phyloP scores from a whole-genome alignment of 2,329 filamentous ascomycete genomes.

The Orbilia quercus region DNA sequence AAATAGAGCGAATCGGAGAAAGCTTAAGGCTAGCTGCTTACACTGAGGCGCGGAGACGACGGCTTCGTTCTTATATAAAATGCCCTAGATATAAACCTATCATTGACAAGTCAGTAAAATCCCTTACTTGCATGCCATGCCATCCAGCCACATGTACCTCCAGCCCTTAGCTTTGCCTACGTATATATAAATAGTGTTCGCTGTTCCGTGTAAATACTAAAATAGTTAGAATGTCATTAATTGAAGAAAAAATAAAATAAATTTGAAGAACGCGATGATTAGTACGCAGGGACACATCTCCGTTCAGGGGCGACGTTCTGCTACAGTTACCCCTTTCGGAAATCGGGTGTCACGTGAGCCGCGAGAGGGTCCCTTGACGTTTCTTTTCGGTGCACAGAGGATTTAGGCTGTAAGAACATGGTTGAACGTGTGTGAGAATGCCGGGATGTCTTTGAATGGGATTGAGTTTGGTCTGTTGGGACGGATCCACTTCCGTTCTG shows the following conservation, averaged over 20 bases:
- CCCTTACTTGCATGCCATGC: background rate
- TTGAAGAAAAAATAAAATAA: background rate
- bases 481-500: no score
- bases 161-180: no score
- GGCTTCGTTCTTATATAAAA: background rate
- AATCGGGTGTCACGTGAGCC: conserved; percentile 27
- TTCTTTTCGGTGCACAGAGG: no score
- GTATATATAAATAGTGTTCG: no score
- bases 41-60: background rate
- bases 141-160: conserved; percentile 34
- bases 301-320: conserved; percentile 31
- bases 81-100: no score
- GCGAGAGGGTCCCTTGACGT: conserved; percentile 17
- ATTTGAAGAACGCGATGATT: conserved; percentile 12
- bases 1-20: no score
- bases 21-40: background rate
- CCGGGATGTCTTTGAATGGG: no score
- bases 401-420: conserved; percentile 1
- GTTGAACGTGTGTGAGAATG: background rate
- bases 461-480: no score
- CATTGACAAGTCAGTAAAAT: no score
- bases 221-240: background rate
- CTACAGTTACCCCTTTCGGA: conserved; percentile 30
- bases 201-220: no score
- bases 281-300: conserved; percentile 12